Evolutionary conservation across 164 flowering plant genomes (phyloP).

Genomic region (Dillenia suffruticosa): DNA sequence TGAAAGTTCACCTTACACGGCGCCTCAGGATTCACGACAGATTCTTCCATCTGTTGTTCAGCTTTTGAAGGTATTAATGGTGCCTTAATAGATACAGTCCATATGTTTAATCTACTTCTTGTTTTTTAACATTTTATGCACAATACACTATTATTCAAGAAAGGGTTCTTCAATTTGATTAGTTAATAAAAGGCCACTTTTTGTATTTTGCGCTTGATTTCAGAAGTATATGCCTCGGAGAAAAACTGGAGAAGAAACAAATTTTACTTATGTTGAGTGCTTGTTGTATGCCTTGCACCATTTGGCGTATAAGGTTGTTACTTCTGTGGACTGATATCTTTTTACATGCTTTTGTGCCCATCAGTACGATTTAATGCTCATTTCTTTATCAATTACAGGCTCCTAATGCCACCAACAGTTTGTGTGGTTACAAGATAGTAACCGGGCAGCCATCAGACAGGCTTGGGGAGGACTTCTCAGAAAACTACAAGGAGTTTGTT

Average conservation of each 20-base stretch:
- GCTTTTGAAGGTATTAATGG: slow-evolving; percentile 66
- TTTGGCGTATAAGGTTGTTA: slow-evolving; percentile 74
- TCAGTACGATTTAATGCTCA: slow-evolving; percentile 6
- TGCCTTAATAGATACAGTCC: not conserved
- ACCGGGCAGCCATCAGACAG: slow-evolving; percentile 99
- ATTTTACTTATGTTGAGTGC: slow-evolving; percentile 90
- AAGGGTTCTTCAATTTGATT: too few relatives aligned
- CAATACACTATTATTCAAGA: too few relatives aligned
- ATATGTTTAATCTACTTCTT: too few relatives aligned
- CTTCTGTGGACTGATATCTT: not conserved
- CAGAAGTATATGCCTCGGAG: slow-evolving; percentile 91
- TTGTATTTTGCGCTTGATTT: slow-evolving; percentile 6
- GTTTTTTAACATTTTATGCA: too few relatives aligned
- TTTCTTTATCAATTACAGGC: slow-evolving; percentile 38
- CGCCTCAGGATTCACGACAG: slow-evolving; percentile 87
- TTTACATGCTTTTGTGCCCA: not conserved
- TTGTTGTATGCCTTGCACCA: slow-evolving; percentile 85
- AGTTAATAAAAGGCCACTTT: too few relatives aligned
- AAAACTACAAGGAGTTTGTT: slow-evolving; percentile 66
- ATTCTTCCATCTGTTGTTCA: slow-evolving; percentile 82
- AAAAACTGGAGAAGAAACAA: slow-evolving; percentile 83
- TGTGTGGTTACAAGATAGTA: slow-evolving; percentile 95
- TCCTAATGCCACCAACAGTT: slow-evolving; percentile 95
- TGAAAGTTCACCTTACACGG: slow-evolving; percentile 80
- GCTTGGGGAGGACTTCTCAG: slow-evolving; percentile 98